These are phyloP conservation scores for Protomyces macrosporus DNA, from an alignment of 1,139 yeast genomes.

Conservation along the genomic window DNA sequence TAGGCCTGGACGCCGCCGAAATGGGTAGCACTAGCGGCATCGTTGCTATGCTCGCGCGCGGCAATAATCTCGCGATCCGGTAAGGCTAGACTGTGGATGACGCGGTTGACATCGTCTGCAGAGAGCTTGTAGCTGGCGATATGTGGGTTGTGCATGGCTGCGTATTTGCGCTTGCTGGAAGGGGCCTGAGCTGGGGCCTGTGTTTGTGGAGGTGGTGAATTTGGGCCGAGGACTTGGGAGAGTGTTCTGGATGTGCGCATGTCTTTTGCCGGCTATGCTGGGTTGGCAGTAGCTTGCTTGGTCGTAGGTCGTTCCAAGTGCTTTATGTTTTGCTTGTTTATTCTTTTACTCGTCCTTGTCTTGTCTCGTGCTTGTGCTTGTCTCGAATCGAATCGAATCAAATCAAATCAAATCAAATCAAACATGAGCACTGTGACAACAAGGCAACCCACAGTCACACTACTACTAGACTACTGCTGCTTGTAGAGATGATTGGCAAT, in stretches of 20 bases:
- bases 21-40: slow-evolving; percentile 47
- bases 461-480: too few relatives aligned
- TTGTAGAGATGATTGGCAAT: background rate
- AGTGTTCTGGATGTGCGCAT: background rate
- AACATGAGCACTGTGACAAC: too few relatives aligned
- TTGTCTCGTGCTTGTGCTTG: too few relatives aligned
- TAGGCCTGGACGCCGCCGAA: slow-evolving; percentile 91
- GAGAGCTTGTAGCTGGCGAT: background rate
- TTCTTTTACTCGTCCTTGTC: too few relatives aligned
- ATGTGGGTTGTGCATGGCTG: background rate
- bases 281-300: too few relatives aligned
- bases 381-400: too few relatives aligned
- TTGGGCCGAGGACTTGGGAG: background rate
- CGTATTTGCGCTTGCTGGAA: background rate
- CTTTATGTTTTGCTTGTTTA: too few relatives aligned
- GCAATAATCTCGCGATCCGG: slow-evolving; percentile 41
- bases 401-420: too few relatives aligned
- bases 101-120: slow-evolving; percentile 36
- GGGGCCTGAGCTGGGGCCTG: background rate
- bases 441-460: background rate
- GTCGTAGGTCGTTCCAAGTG: too few relatives aligned
- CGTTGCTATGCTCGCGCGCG: slow-evolving; percentile 55
- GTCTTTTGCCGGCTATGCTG: background rate
- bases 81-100: slow-evolving; percentile 33
- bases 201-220: background rate